These are phyloP conservation scores for Cyclotella atomus DNA, from an alignment of 108 stramenopile species.

Conservation along the genomic window DNA sequence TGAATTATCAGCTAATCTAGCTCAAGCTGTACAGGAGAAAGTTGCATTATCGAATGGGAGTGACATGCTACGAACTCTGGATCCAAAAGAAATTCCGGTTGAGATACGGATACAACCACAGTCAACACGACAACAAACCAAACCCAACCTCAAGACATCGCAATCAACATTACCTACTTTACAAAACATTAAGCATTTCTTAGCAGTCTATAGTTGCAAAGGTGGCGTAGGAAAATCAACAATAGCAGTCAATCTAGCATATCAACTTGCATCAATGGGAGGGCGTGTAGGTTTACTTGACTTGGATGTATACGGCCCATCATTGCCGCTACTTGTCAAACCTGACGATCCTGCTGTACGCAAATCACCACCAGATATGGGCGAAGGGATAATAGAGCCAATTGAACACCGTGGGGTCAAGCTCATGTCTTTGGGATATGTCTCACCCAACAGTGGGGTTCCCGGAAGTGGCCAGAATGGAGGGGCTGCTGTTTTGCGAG, in stretches of 20 bases:
- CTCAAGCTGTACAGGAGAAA: constrained; percentile 48
- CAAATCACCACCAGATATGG: constrained; percentile 55
- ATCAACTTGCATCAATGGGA: constrained; percentile 86
- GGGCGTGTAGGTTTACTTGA: constrained; percentile 95
- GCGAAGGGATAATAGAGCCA: constrained; percentile 78
- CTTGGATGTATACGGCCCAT: constrained; percentile 98
- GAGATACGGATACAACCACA: constrained; percentile 11
- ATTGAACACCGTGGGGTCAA: constrained; percentile 87
- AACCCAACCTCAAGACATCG: constrained; percentile 35
- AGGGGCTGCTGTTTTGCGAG: constrained; percentile 84
- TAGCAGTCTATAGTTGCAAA: constrained; percentile 92
- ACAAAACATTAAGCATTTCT: constrained; percentile 69
- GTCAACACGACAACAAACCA: constrained; percentile 43
- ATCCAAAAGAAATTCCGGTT: constrained; percentile 29
- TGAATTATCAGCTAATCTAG: constrained; percentile 47
- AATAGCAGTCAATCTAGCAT: constrained; percentile 97
- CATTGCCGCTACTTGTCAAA: constrained; percentile 78
- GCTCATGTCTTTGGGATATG: constrained; percentile 87
- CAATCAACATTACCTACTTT: constrained; percentile 72
- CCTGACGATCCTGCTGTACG: constrained; percentile 83
- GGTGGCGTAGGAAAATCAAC: constrained; percentile 99
- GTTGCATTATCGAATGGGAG: constrained; percentile 13
- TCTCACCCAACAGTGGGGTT: constrained; percentile 86
- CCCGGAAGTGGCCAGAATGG: constrained; percentile 79
- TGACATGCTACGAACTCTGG: not conserved